Evolutionary conservation across 2,329 filamentous ascomycete genomes (phyloP), one percentile per base, ranked within the genome.

Genomic region (Tolypocladium album): DNA sequence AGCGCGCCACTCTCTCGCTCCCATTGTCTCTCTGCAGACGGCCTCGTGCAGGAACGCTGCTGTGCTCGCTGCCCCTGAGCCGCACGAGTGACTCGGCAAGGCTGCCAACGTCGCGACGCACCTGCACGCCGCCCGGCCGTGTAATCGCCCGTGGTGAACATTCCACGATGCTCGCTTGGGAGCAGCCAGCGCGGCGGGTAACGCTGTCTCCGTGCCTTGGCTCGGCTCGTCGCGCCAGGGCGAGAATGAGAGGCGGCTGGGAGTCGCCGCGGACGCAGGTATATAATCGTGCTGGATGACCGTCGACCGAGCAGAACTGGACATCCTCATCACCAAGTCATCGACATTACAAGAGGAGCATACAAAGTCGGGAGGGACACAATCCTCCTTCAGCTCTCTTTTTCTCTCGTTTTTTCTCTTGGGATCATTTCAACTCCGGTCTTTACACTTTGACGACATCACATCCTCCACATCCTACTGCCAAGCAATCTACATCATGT

Each of bases 401-500:
- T 9, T 36, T 34, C 3, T 4, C 45, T 12, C 20, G 0, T 31
- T 24, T 20, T 20, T 13, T 31, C 27, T 3, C 12, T 53, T 36
- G 50, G 9, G 12, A 12, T 11, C 22, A 24, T 11, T 11, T n/a
- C 4, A 31, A 53, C 4, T 17, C 31, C 27, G n/a, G 17, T n/a
- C 27, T 34, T 53, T 53, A 53, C 50, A 36, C 17, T 22, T 20
- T 12, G 7, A 20, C 15, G 8, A 34, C 39, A 15, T 40, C 39
- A 12, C 39, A 7, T 5, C 27, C 27, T 31, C 27, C 27, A 36
- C 34, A 36, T 4, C 34, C 27, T 36, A 36, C 34, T 4, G 34
- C 34, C 27, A 8, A n/a, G 20, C 40, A n/a, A 20, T 4, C 20
- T 20, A 59, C 43, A 53, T 59, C 27, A 67, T 67, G 63, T 38